Evolutionary conservation across 2,329 filamentous ascomycete species (phyloP).

Genomic region (Nakataea oryzae): DNA sequence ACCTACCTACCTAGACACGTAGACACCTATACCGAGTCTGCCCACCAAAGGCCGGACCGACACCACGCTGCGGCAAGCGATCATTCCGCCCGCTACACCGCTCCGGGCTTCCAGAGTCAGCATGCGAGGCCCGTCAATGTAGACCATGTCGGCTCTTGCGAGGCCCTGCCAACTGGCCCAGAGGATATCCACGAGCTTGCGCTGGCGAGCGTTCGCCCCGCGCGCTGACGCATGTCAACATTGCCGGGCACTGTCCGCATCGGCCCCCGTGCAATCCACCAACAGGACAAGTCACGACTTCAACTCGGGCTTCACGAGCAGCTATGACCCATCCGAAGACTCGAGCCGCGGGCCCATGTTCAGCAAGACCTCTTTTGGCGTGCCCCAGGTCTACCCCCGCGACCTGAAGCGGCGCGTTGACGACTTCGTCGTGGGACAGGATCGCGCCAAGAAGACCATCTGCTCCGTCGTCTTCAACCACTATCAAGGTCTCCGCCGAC

Average conservation of each 20-base stretch:
- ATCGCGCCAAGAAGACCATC: constrained; percentile 86
- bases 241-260: constrained; percentile 18
- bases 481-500: constrained; percentile 75
- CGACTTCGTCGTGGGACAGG: constrained; percentile 92
- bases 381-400: constrained; percentile 53
- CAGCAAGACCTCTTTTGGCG: constrained; percentile 43
- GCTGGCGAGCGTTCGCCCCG: neutral
- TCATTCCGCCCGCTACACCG: neutral
- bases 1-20: too few relatives aligned
- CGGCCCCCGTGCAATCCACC: constrained; percentile 15
- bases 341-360: constrained; percentile 50
- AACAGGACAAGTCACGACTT: constrained; percentile 36
- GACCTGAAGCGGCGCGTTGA: constrained; percentile 84
- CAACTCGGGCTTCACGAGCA: constrained; percentile 47
- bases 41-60: neutral
- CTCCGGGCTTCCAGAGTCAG: neutral
- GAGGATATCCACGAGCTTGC: constrained; percentile 2
- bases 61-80: neutral
- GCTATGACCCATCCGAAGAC: constrained; percentile 45
- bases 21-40: too few relatives aligned
- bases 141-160: constrained; percentile 8
- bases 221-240: neutral
- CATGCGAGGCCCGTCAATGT: constrained; percentile 1
- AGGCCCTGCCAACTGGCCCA: constrained; percentile 6
- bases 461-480: constrained; percentile 94